Evolutionary conservation across 768 basidiomycete species (phyloP), one percentile per base, ranked within the genome.

Genomic region (Leccinum variicolor): DNA sequence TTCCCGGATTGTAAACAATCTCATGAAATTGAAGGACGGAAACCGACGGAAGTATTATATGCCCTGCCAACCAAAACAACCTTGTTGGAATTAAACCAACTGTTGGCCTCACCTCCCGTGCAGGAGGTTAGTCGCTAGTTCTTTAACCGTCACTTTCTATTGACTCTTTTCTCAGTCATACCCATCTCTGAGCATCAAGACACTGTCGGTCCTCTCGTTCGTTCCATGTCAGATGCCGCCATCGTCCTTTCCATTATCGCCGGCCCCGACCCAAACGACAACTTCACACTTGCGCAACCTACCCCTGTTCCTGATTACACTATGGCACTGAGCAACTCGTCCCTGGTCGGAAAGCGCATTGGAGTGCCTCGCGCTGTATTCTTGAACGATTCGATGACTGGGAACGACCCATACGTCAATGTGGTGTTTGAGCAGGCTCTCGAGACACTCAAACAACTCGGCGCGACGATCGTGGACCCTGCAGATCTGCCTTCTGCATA

Each of bases 61-160:
- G 77, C 58, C 85, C 83, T 23, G 68, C 79, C 0, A 75, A 74
- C 61, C 67, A 76, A 19, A 84, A 84, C 53, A 84, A 84, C 59
- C 43, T 84, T 6, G 84, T 75, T 4, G 84, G 84, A 0, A 81
- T 86, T 49, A 84, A 84, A 61, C 82, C 85, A 0, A 85, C 81
- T 3, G 76, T 85, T 9, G 84, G 84, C 0, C 67, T 84, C 33
- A 84, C 82, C 3, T 85, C 83, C 5, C 75, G 83, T 14, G 80
- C 82, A 15, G 84, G 84, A 67, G 84, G 84, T 81, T 56, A 45
- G 67, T 25, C 9, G 39, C 19, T 29, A 41, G 29, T 8, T 5
- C 10, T 11, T 33, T 14, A 14, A 41, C 19, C 15, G 7, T 26
- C 15, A 23, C n/a, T 26, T 51, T 13, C 10, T 13, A 39, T 52